Percentiles rank a stretch among this genome's conserved stretches.
Evolutionary conservation across 768 basidiomycete genomes (phyloP).

Genomic region (Clitopilus hobsonii): DNA sequence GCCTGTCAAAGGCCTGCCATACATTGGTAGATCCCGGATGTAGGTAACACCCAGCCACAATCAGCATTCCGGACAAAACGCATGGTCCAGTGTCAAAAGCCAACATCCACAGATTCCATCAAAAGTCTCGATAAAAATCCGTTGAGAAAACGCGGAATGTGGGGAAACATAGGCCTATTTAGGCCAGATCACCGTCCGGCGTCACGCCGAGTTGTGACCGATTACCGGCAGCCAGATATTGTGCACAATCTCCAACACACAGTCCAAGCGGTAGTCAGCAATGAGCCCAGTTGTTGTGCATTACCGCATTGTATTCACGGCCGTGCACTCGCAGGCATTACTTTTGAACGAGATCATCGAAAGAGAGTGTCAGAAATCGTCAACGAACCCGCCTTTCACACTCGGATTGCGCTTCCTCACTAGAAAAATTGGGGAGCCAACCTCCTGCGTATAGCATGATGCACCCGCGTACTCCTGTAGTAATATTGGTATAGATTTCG

Average conservation of each 20-base stretch:
- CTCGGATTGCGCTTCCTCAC: too few species aligned
- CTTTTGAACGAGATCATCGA: too few species aligned
- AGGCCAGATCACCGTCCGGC: background rate
- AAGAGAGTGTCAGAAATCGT: too few species aligned
- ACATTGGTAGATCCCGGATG: background rate
- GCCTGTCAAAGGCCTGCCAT: too few species aligned
- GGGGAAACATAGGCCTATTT: background rate
- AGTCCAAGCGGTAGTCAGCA: background rate
- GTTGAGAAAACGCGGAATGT: background rate
- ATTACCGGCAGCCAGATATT: background rate
- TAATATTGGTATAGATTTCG: too few species aligned
- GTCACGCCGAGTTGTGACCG: background rate
- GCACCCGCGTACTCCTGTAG: too few species aligned
- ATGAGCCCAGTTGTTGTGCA: too few species aligned
- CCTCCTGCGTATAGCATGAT: too few species aligned
- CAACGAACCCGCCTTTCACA: too few species aligned
- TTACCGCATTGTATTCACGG: too few species aligned
- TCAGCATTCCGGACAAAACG: background rate
- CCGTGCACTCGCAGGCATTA: too few species aligned
- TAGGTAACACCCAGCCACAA: background rate
- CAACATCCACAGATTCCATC: background rate
- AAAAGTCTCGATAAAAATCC: background rate
- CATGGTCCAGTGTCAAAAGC: background rate
- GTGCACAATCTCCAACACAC: background rate
- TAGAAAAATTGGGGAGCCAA: too few species aligned